Base-by-base conservation (phyloP, 2,329 filamentous ascomycete species). In the Fusarium bulbicola region DNA sequence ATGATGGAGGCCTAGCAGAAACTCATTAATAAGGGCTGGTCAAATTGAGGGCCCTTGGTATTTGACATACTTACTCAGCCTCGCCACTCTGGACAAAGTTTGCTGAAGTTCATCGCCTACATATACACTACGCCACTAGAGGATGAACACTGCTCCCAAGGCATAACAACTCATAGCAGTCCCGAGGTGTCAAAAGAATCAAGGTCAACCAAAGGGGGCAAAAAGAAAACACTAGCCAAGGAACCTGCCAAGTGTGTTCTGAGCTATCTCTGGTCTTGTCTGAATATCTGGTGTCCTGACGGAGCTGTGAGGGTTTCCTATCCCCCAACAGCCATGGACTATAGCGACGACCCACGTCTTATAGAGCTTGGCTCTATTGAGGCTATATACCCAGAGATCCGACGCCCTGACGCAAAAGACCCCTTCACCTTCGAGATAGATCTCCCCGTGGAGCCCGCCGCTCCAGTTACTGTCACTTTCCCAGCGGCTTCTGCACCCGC, bases 341-440 rank as follows among this genome's bases (percentile, higher is more conserved):
- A 82, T 62, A 81, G 80, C 71, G 85, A 88, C 75, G 87, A 90
- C 76, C 83, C 85, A 71, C 89, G 91, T 56, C 80, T 85, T 61
- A 83, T 86, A 52, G 91, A 92, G 83, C 84, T 92, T 61, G 86
- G 85, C 75, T 87, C 89, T 20, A 85, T 92, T 63, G 82, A 85
- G 63, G 89, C 90, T 70, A 92, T 93, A 76, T 93, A 88, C 72
- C 91, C 91, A n/a, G 91, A 92, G 80, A 87, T 92, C 20, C 84
- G 84, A 36, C 80, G 82, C 14, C 79, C 85, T 26, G 79, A 84
- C 50, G 77, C 83, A 12, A 75, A 84, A 37, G 82, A 85, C 65
- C 68, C 69, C n/a, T 86, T 86, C 74, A 83, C 82, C 13, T 86
- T 91, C 77, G 83, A 84, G 47, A 85, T 92, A 63, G 87, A 90